These are phyloP conservation scores for Citrus medica DNA, from an alignment of 345 rosid species.

Conservation along the genomic window DNA sequence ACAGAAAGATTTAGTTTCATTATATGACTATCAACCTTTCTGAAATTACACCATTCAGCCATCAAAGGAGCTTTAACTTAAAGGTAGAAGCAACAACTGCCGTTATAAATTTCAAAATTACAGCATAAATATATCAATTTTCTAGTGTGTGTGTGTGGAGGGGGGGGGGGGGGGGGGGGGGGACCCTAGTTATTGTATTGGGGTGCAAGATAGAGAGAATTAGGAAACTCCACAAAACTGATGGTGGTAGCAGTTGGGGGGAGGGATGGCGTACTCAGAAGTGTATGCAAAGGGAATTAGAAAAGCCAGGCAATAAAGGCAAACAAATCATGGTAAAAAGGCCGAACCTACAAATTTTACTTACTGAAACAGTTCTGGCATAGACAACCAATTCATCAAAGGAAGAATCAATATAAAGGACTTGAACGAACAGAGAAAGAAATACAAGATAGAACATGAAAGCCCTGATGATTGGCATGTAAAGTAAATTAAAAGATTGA, in stretches of 20 bases:
- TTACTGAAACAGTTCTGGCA: not conserved
- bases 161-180: no score
- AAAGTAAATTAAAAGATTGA: slow-evolving; percentile 13
- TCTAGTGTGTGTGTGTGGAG: not conserved
- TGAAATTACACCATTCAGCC: slow-evolving; percentile 3
- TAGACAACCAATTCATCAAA: not conserved
- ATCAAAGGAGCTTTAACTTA: not conserved
- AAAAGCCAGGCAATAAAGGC: not conserved
- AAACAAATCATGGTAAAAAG: not conserved
- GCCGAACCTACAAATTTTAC: not conserved
- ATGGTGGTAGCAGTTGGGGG: no score
- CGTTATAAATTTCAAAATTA: not conserved
- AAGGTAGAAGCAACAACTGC: slow-evolving; percentile 12
- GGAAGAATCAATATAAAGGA: not conserved
- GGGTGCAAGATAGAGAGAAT: not conserved
- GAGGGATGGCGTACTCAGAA: not conserved
- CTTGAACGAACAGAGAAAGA: not conserved
- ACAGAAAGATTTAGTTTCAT: slow-evolving; percentile 16
- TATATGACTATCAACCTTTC: not conserved
- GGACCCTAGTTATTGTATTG: not conserved
- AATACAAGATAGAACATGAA: not conserved
- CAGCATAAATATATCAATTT: not conserved
- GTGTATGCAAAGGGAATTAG: not conserved
- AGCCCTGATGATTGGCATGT: not conserved
- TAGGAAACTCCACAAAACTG: not conserved